phyloP scores from a whole-genome alignment of 1,284 basidiomycete genomes.

The Ceratobasidium sp. region DNA sequence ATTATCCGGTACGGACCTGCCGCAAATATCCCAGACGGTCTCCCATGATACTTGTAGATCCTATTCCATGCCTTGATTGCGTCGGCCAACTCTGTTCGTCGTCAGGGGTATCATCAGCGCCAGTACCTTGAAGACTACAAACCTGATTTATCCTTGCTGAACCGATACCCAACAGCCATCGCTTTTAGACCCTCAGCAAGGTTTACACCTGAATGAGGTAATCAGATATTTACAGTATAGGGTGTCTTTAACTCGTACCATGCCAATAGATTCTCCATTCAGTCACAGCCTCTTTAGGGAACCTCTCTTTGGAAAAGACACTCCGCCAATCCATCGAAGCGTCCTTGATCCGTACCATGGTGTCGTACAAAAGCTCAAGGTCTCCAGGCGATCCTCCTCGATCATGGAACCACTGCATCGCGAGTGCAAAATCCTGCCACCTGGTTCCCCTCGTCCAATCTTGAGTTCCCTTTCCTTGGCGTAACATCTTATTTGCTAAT shows the following conservation, averaged over 20 bases:
- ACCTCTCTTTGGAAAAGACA: constrained; percentile 28
- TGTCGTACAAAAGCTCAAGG: constrained; percentile 18
- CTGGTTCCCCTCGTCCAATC: constrained; percentile 33
- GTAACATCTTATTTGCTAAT: constrained; percentile 52
- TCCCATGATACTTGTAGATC: constrained; percentile 19
- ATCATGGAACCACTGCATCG: constrained; percentile 35
- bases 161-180: constrained; percentile 12
- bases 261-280: constrained; percentile 31
- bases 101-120: too few relatives aligned
- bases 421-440: constrained; percentile 33
- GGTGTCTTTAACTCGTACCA: constrained; percentile 45
- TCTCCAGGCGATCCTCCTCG: constrained; percentile 16
- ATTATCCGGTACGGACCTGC: neutral
- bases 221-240: neutral
- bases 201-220: neutral
- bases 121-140: too few relatives aligned
- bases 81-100: neutral
- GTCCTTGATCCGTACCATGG: constrained; percentile 34
- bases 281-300: constrained; percentile 17
- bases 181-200: constrained; percentile 16
- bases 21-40: constrained; percentile 10
- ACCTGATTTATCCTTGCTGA: constrained; percentile 7
- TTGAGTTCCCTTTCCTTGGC: constrained; percentile 12
- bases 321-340: constrained; percentile 21
- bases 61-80: constrained; percentile 4